Evolutionary conservation across 192 early-diverging fungal species (phyloP).

Genomic region (Backusella tarrabulga): DNA sequence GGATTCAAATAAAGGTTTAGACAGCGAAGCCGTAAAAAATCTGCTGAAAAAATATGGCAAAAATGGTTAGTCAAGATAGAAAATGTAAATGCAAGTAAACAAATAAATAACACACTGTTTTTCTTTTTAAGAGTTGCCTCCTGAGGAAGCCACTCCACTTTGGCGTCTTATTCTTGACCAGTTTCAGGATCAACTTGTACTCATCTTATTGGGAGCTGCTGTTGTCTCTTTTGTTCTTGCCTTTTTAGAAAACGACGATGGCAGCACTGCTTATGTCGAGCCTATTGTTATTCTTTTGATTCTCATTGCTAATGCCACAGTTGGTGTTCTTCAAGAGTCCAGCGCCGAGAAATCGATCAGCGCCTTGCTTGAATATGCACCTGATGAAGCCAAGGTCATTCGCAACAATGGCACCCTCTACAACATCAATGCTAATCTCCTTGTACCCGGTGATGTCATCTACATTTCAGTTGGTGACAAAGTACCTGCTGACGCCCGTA

Average conservation of each 20-base stretch:
- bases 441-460: constrained; percentile 98
- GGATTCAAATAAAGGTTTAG: constrained; percentile 65
- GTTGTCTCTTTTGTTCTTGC: constrained; percentile 92
- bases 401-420: constrained; percentile 66
- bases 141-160: constrained; percentile 87
- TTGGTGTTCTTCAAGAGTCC: constrained; percentile 95
- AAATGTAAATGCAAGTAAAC: background rate
- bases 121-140: constrained; percentile 72
- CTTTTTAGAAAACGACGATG: constrained; percentile 70
- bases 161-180: constrained; percentile 95
- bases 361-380: constrained; percentile 94
- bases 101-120: constrained; percentile 12
- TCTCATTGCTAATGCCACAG: constrained; percentile 95
- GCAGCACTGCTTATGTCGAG: constrained; percentile 94
- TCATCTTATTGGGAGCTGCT: constrained; percentile 92
- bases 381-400: constrained; percentile 91
- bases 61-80: constrained; percentile 65
- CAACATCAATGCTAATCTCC: constrained; percentile 69
- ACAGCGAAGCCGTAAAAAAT: constrained; percentile 55
- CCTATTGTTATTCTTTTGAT: constrained; percentile 98
- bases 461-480: constrained; percentile 91
- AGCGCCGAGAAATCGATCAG: constrained; percentile 98
- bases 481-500: constrained; percentile 92
- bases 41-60: constrained; percentile 66
- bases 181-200: constrained; percentile 97